Conservation (phyloP, 2,329 filamentous ascomycete genomes). For the Geosmithia flava region DNA sequence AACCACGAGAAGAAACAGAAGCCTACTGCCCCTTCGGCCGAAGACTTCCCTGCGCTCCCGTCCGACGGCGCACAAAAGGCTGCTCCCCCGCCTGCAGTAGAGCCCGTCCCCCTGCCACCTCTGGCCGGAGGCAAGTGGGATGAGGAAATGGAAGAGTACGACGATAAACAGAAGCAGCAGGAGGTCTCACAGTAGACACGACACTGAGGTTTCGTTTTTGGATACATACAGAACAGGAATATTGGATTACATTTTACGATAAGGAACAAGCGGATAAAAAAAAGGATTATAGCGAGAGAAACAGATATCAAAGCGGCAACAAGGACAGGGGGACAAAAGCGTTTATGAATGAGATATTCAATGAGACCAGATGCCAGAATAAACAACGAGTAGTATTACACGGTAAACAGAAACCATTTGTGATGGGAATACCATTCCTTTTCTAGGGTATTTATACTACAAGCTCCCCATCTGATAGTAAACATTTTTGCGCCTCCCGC, state of each 20-base stretch:
- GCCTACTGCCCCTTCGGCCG: constrained; percentile 13
- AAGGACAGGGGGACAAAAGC: too few relatives aligned
- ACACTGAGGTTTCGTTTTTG: neutral
- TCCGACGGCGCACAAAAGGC: constrained; percentile 12
- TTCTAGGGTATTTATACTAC: too few relatives aligned
- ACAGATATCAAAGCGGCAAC: too few relatives aligned
- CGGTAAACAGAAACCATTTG: too few relatives aligned
- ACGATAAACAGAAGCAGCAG: constrained; percentile 16
- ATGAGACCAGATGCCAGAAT: too few relatives aligned
- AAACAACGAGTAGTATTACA: too few relatives aligned
- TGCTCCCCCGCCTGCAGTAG: constrained; percentile 14
- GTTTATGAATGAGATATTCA: too few relatives aligned
- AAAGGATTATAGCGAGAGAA: too few relatives aligned
- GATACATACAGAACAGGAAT: neutral
- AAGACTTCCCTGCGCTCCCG: constrained; percentile 24
- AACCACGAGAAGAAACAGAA: neutral
- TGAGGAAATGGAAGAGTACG: constrained; percentile 43
- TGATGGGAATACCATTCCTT: too few relatives aligned
- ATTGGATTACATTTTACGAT: neutral
- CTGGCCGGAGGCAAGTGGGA: constrained; percentile 35
- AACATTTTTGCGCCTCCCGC: too few relatives aligned
- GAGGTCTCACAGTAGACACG: neutral
- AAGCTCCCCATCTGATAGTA: too few relatives aligned
- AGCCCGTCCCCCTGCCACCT: constrained; percentile 7
- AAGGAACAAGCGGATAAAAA: too few relatives aligned